Percentiles rank a stretch among this genome's conserved stretches.
Evolutionary conservation across 805 yeast species (phyloP).

Genomic region (Saccharomycopsis olivae): DNA sequence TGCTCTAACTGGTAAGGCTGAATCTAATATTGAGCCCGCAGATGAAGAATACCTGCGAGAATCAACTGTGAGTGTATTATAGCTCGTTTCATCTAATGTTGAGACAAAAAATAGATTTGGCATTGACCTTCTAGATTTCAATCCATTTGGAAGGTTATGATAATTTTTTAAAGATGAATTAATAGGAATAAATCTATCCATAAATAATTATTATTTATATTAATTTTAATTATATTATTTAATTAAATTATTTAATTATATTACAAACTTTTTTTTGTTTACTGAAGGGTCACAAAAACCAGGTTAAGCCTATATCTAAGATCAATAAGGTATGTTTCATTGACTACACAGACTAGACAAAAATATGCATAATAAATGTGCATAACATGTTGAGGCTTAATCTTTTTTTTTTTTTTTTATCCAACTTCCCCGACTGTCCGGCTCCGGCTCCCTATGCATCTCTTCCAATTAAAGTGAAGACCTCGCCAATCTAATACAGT

Average conservation of each 20-base stretch:
- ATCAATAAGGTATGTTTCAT: too few relatives aligned
- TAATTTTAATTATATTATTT: background rate
- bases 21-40: background rate
- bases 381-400: too few relatives aligned
- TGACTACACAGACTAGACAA: too few relatives aligned
- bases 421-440: too few relatives aligned
- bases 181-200: constrained; percentile 9
- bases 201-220: background rate
- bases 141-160: background rate
- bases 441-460: too few relatives aligned
- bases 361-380: too few relatives aligned
- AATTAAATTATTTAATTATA: background rate
- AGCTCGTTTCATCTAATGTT: background rate
- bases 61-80: background rate
- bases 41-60: background rate
- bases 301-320: too few relatives aligned
- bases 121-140: background rate
- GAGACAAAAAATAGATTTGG: background rate
- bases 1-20: background rate
- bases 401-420: too few relatives aligned
- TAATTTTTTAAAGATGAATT: constrained; percentile 1
- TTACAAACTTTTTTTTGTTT: too few relatives aligned
- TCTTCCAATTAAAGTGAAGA: too few relatives aligned
- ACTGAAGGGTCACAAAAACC: too few relatives aligned
- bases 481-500: too few relatives aligned